Percentiles rank a stretch among this genome's conserved stretches.
phyloP scores from a whole-genome alignment of 2,329 filamentous ascomycete species.

The Colletotrichum zoysiae region DNA sequence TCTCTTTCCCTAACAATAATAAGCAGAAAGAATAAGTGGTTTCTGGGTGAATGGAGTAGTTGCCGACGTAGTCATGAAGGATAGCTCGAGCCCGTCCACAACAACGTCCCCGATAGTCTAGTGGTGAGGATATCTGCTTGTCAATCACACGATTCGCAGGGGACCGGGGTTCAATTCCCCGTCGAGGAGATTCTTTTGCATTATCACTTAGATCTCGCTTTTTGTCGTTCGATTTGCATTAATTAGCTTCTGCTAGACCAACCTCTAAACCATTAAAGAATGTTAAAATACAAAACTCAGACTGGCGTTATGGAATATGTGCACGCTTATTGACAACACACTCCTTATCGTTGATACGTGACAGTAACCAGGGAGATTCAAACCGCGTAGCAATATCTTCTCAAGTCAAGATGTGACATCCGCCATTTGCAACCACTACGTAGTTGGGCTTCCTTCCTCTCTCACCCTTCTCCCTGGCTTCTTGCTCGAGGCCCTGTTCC shows the following conservation, averaged over 20 bases:
- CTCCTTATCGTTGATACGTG: rapidly evolving
- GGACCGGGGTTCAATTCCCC: slow-evolving; percentile 41
- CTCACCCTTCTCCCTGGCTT: background rate
- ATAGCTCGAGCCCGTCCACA: too few species aligned
- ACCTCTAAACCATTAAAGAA: too few species aligned
- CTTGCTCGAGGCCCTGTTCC: slow-evolving; percentile 7
- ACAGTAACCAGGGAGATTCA: too few species aligned
- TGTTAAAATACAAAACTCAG: rapidly evolving
- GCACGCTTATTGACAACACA: background rate
- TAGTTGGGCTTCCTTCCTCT: background rate
- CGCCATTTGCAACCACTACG: slow-evolving; percentile 4
- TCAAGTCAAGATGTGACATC: slow-evolving; percentile 4
- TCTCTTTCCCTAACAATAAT: rapidly evolving
- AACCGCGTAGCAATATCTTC: too few species aligned
- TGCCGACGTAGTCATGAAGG: too few species aligned
- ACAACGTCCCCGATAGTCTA: slow-evolving; percentile 36
- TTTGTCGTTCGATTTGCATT: too few species aligned
- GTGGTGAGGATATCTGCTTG: slow-evolving; percentile 42
- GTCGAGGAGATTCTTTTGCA: slow-evolving; percentile 29
- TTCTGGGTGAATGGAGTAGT: rapidly evolving
- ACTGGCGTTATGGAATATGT: background rate
- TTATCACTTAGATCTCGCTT: too few species aligned
- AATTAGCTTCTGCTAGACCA: too few species aligned
- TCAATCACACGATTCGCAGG: slow-evolving; percentile 27
- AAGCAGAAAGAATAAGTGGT: too few species aligned